phyloP scores from a whole-genome alignment of 2,329 filamentous ascomycete species.

The Ceratocystis colombiana region DNA sequence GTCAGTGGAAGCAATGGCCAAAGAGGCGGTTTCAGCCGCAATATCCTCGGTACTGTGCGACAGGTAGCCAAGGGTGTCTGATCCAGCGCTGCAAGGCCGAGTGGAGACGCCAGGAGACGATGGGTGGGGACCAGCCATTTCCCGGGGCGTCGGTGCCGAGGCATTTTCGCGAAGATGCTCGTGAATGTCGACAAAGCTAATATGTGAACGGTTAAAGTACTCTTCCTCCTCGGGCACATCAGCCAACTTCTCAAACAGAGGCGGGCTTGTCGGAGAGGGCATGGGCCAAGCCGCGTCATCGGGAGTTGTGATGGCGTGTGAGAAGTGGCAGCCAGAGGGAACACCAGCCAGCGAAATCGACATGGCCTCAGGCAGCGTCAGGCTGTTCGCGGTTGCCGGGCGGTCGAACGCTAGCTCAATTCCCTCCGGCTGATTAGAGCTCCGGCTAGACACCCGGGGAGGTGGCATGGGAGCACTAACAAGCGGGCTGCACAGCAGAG shows the following conservation, averaged over 20 bases:
- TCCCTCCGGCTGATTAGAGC: conserved; percentile 39
- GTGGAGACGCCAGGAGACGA: conserved; percentile 22
- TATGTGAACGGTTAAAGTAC: conserved; percentile 36
- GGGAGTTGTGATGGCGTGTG: conserved; percentile 37
- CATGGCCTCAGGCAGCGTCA: conserved; percentile 40
- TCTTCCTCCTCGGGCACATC: conserved; percentile 57
- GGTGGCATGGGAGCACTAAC: conserved; percentile 38
- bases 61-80: conserved; percentile 41
- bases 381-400: conserved; percentile 38
- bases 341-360: conserved; percentile 25
- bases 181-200: conserved; percentile 40
- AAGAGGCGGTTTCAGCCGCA: conserved; percentile 30
- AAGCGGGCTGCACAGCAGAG: conserved; percentile 23
- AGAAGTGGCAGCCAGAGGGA: conserved; percentile 32
- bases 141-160: conserved; percentile 42
- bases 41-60: conserved; percentile 11
- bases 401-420: conserved; percentile 37
- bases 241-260: conserved; percentile 39
- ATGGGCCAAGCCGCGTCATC: conserved; percentile 40
- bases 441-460: conserved; percentile 47
- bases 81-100: conserved; percentile 41
- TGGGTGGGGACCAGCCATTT: conserved; percentile 34
- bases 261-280: conserved; percentile 32
- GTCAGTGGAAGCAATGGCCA: neutral
- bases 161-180: conserved; percentile 46